Evolutionary conservation across 106 monocot genomes (phyloP).

Genomic region (Dioscorea zingiberensis): DNA sequence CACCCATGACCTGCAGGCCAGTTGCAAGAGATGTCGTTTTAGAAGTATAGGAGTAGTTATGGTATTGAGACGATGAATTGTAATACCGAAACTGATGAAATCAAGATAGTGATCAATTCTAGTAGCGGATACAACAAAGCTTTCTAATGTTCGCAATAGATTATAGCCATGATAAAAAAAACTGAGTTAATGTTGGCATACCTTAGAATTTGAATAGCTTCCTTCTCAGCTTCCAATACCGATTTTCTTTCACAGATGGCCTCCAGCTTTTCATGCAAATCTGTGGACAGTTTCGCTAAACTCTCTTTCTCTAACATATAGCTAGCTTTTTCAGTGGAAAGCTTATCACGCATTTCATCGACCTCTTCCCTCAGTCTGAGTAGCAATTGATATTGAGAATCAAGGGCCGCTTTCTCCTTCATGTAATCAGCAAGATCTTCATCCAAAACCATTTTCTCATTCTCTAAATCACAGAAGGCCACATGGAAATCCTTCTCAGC

Average conservation of each 20-base stretch:
- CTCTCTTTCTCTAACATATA: constrained; percentile 32
- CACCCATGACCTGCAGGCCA: constrained; percentile 54
- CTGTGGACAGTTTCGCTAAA: constrained; percentile 25
- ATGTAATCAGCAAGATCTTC: constrained; percentile 28
- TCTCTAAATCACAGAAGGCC: constrained; percentile 39
- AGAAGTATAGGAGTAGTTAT: too few species aligned
- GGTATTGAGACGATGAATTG: too few species aligned
- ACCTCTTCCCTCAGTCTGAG: constrained; percentile 47
- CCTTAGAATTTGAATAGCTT: constrained; percentile 83
- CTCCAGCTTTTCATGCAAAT: constrained; percentile 35
- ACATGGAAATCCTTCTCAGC: constrained; percentile 26
- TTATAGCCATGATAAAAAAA: too few species aligned
- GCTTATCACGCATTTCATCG: constrained; percentile 49
- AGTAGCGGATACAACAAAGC: too few species aligned
- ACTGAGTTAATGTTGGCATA: constrained; percentile 5
- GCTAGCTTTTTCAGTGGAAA: constrained; percentile 34
- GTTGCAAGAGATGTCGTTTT: too few species aligned
- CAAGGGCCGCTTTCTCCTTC: constrained; percentile 67
- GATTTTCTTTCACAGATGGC: constrained; percentile 63
- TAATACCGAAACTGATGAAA: too few species aligned
- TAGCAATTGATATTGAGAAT: constrained; percentile 47
- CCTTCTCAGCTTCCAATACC: constrained; percentile 75
- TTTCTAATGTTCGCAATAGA: too few species aligned
- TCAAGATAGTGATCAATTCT: too few species aligned
- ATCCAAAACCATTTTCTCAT: constrained; percentile 32